Evolutionary conservation across 495 filamentous ascomycete genomes (phyloP).

Genomic region (Talaromyces stipitatus): DNA sequence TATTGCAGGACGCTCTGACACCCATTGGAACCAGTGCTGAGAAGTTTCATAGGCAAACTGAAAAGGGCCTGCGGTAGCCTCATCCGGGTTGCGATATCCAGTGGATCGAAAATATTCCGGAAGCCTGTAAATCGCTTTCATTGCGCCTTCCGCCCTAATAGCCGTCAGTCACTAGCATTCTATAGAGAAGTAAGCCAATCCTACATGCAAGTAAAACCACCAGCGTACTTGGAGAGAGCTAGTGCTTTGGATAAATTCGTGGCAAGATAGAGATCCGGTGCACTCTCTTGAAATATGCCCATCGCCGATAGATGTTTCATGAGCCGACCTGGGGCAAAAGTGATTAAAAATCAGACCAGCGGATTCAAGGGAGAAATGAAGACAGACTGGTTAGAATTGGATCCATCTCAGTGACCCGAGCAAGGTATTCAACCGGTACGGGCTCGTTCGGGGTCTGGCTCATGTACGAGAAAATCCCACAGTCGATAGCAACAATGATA

Average conservation of each 20-base stretch:
- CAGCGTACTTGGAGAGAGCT: slow-evolving; percentile 24
- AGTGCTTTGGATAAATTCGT: slow-evolving; percentile 37
- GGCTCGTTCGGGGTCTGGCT: background rate
- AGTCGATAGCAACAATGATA: background rate
- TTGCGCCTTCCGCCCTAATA: slow-evolving; percentile 8
- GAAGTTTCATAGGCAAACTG: slow-evolving; percentile 8
- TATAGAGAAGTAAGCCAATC: background rate
- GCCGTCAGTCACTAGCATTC: background rate
- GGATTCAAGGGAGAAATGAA: background rate
- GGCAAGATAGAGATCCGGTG: slow-evolving; percentile 32
- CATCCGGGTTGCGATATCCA: slow-evolving; percentile 13
- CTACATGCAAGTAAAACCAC: slow-evolving; percentile 27
- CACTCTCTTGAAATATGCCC: slow-evolving; percentile 38
- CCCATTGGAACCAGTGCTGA: slow-evolving; percentile 7
- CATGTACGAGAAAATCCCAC: background rate
- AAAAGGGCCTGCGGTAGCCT: slow-evolving; percentile 10
- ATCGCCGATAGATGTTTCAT: slow-evolving; percentile 44
- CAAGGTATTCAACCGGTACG: background rate
- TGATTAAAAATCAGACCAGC: background rate
- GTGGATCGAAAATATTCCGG: slow-evolving; percentile 14
- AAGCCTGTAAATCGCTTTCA: slow-evolving; percentile 5
- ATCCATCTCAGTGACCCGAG: background rate
- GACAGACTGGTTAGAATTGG: background rate
- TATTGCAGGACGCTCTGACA: background rate
- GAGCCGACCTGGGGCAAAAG: slow-evolving; percentile 17